Evolutionary conservation across 2,329 filamentous ascomycete genomes (phyloP).

Genomic region (Penicillium sp.): DNA sequence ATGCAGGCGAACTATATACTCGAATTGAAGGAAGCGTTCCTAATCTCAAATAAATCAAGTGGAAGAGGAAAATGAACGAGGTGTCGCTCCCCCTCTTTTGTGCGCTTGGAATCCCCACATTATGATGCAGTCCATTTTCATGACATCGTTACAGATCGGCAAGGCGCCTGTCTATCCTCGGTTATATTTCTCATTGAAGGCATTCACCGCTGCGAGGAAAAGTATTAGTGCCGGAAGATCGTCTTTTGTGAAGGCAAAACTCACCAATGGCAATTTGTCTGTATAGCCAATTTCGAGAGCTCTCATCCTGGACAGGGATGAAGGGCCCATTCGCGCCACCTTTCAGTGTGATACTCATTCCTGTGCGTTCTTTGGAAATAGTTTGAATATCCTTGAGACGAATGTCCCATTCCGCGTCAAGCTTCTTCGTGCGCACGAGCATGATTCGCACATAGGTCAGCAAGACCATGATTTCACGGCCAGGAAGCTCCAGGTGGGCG

Average conservation of each 20-base stretch:
- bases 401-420: constrained; percentile 94
- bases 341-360: constrained; percentile 83
- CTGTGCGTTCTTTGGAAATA: constrained; percentile 94
- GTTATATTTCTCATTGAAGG: constrained; percentile 70
- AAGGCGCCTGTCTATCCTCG: constrained; percentile 50
- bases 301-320: constrained; percentile 90
- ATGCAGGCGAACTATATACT: constrained; percentile 12
- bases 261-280: constrained; percentile 64
- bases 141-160: constrained; percentile 24
- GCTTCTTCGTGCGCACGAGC: constrained; percentile 81
- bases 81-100: constrained; percentile 7
- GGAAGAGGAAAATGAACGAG: not conserved
- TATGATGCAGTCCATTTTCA: constrained; percentile 20
- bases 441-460: constrained; percentile 87
- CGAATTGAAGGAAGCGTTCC: not conserved
- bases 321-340: constrained; percentile 94
- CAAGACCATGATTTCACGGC: constrained; percentile 87
- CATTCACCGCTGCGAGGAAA: constrained; percentile 59
- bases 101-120: constrained; percentile 2
- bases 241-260: no score
- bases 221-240: not conserved
- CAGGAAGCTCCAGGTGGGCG: constrained; percentile 88
- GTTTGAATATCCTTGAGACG: constrained; percentile 95
- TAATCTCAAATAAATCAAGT: not conserved
- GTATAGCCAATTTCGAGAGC: constrained; percentile 69